These are phyloP conservation scores for Pichia thaimueangensis DNA, from an alignment of 805 yeast species.

Conservation along the genomic window DNA sequence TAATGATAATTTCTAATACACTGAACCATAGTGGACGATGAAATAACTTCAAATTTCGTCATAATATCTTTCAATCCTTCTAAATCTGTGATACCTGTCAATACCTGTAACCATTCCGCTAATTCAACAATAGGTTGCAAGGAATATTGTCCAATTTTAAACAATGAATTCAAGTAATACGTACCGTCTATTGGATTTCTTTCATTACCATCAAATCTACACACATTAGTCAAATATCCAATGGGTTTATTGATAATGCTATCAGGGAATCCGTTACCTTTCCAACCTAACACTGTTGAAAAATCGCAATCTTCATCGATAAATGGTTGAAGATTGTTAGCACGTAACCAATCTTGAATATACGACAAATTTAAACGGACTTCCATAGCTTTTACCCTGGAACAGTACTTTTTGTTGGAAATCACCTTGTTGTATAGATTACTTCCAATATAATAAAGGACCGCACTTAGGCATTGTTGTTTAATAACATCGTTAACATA, in stretches of 20 bases:
- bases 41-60: slow-evolving; percentile 48
- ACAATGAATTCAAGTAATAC: slow-evolving; percentile 60
- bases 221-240: slow-evolving; percentile 23
- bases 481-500: slow-evolving; percentile 72
- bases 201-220: slow-evolving; percentile 25
- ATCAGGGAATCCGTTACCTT: slow-evolving; percentile 28
- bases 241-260: slow-evolving; percentile 21
- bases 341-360: slow-evolving; percentile 89
- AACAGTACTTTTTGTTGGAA: slow-evolving; percentile 58
- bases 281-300: slow-evolving; percentile 17
- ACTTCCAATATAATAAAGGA: slow-evolving; percentile 71
- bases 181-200: slow-evolving; percentile 42
- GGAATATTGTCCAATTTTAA: slow-evolving; percentile 58
- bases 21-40: slow-evolving; percentile 64
- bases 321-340: slow-evolving; percentile 48
- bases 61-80: slow-evolving; percentile 54
- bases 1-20: slow-evolving; percentile 71
- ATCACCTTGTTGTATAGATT: slow-evolving; percentile 68
- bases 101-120: slow-evolving; percentile 85
- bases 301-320: slow-evolving; percentile 23
- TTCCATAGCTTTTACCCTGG: slow-evolving; percentile 84
- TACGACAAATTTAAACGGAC: slow-evolving; percentile 79
- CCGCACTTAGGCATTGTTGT: slow-evolving; percentile 70
- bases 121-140: slow-evolving; percentile 70
- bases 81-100: slow-evolving; percentile 52